Evolutionary conservation across 2,329 filamentous ascomycete genomes (phyloP).

Genomic region (Colletotrichum orbiculare): DNA sequence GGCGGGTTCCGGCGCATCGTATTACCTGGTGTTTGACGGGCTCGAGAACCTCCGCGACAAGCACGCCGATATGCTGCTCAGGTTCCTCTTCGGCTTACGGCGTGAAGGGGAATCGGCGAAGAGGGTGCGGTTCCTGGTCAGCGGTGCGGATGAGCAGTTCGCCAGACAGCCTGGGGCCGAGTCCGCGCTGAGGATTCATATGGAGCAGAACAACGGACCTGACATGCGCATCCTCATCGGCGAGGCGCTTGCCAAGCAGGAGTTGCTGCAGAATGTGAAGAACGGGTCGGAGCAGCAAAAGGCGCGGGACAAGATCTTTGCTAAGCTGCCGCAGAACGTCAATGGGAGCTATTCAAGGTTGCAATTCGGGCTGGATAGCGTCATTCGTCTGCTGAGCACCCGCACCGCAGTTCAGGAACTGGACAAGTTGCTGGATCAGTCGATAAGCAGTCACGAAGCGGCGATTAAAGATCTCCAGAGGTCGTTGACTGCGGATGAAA

Average conservation of each 20-base stretch:
- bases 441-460: not conserved
- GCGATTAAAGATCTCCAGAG: constrained; percentile 2
- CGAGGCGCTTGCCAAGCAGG: not conserved
- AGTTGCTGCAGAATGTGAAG: not conserved
- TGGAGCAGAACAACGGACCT: not conserved
- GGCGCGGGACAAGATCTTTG: not conserved
- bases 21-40: constrained; percentile 1
- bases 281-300: not conserved
- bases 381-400: constrained; percentile 3
- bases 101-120: not conserved
- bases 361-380: not conserved
- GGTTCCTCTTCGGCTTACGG: not conserved
- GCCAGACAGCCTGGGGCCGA: not conserved
- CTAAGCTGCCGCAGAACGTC: not conserved
- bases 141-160: not conserved
- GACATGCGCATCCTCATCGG: constrained; percentile 3
- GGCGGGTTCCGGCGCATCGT: not conserved
- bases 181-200: not conserved
- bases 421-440: not conserved
- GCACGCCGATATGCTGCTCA: constrained; percentile 2
- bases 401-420: constrained; percentile 1
- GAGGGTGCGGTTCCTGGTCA: not conserved
- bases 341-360: constrained; percentile 2
- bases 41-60: not conserved
- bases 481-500: not conserved